phyloP scores from a whole-genome alignment of 2,329 filamentous ascomycete species.

The Venturiaceae sp. region DNA sequence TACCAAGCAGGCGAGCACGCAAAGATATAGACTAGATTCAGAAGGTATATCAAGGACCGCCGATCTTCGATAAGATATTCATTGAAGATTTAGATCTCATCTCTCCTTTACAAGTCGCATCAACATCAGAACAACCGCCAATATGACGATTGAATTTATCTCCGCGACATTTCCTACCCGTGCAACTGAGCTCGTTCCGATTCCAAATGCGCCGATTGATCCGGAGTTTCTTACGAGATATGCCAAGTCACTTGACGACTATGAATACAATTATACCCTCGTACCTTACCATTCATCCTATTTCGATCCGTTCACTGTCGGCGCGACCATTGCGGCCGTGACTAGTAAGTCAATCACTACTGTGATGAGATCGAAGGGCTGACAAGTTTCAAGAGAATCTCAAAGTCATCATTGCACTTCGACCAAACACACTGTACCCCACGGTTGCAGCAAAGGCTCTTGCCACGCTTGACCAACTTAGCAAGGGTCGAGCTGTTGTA shows the following conservation, averaged over 20 bases:
- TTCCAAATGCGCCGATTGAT: conserved; percentile 43
- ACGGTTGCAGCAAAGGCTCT: conserved; percentile 54
- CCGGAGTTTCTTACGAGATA: conserved; percentile 48
- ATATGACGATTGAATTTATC: conserved; percentile 41
- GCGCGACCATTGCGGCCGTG: conserved; percentile 45
- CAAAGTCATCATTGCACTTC: conserved; percentile 51
- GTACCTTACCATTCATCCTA: conserved; percentile 48
- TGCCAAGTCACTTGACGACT: conserved; percentile 47
- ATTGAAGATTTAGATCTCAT: not conserved
- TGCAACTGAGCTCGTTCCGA: conserved; percentile 45
- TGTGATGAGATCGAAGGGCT: not conserved
- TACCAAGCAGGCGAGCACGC: not conserved
- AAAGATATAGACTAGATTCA: not conserved
- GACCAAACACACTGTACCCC: conserved; percentile 52
- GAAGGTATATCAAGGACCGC: not conserved
- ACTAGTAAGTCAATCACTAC: conserved; percentile 27
- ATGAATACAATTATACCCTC: conserved; percentile 52
- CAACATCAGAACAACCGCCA: not conserved
- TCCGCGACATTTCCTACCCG: conserved; percentile 47
- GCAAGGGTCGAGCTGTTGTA: conserved; percentile 47
- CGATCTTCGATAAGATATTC: too few relatives aligned
- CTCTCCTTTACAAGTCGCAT: too few relatives aligned
- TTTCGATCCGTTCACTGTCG: conserved; percentile 49
- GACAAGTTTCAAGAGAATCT: conserved; percentile 31
- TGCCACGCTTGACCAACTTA: conserved; percentile 51